These are phyloP conservation scores for Wickerhamomyces kurtzmanii DNA, from an alignment of 805 yeast genomes.

Conservation along the genomic window DNA sequence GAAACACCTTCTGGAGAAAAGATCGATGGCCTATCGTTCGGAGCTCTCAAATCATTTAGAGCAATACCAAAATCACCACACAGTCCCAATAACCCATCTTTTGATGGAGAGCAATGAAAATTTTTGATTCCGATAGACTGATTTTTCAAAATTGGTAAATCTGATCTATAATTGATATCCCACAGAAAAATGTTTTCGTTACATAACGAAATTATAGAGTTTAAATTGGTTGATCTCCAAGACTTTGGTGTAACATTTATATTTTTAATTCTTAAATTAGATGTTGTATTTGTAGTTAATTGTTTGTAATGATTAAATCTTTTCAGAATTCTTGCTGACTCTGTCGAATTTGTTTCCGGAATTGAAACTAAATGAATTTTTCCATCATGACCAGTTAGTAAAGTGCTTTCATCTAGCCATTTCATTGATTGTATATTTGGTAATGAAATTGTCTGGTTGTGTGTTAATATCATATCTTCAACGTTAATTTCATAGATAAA, in stretches of 20 bases:
- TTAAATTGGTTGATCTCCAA: slow-evolving; percentile 20
- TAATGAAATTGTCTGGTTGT: slow-evolving; percentile 47
- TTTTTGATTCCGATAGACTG: slow-evolving; percentile 38
- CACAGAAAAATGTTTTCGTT: slow-evolving; percentile 67
- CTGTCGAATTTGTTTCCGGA: slow-evolving; percentile 39
- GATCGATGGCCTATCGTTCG: slow-evolving; percentile 25
- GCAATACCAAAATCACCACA: slow-evolving; percentile 72
- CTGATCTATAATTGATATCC: slow-evolving; percentile 53
- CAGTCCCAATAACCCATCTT: slow-evolving; percentile 47
- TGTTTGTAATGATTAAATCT: slow-evolving; percentile 74
- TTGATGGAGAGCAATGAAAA: slow-evolving; percentile 37
- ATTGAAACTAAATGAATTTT: slow-evolving; percentile 61
- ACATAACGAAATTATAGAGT: slow-evolving; percentile 48
- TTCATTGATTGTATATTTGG: slow-evolving; percentile 44
- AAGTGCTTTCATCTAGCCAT: slow-evolving; percentile 39
- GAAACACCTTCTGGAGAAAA: slow-evolving; percentile 29
- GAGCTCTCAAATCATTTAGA: slow-evolving; percentile 55
- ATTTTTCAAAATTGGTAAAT: slow-evolving; percentile 47
- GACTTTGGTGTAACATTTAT: slow-evolving; percentile 15
- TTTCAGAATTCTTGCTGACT: slow-evolving; percentile 64
- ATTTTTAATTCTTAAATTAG: slow-evolving; percentile 8
- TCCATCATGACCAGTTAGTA: slow-evolving; percentile 78
- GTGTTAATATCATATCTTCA: slow-evolving; percentile 33
- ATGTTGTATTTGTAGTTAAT: slow-evolving; percentile 21
- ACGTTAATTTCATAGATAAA: slow-evolving; percentile 39